These are phyloP conservation scores for Xylariaceae sp. DNA, from an alignment of 2,329 filamentous ascomycete genomes.

Conservation along the genomic window DNA sequence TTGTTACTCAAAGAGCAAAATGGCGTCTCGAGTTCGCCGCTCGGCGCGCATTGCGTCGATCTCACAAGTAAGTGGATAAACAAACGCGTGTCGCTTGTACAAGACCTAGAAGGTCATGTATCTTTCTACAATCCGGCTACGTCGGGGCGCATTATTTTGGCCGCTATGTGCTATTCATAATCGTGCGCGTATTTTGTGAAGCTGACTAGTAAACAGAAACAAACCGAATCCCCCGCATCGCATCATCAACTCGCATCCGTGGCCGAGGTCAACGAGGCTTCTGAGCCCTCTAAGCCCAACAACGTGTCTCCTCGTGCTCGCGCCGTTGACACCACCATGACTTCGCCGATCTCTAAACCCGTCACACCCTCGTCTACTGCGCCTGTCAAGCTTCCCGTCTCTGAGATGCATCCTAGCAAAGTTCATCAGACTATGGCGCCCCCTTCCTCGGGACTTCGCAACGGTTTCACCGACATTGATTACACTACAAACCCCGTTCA, in stretches of 20 bases:
- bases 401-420: constrained; percentile 90
- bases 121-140: too few species aligned
- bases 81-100: constrained; percentile 2
- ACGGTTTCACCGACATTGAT: constrained; percentile 76
- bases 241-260: constrained; percentile 25
- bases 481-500: constrained; percentile 44
- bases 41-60: constrained; percentile 40
- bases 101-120: background rate
- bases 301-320: constrained; percentile 22
- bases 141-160: too few species aligned
- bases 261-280: constrained; percentile 38
- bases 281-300: constrained; percentile 13
- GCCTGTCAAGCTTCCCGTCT: constrained; percentile 62
- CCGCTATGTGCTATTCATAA: background rate
- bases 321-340: constrained; percentile 26
- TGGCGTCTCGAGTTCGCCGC: constrained; percentile 35
- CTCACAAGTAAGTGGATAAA: constrained; percentile 33
- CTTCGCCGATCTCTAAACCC: constrained; percentile 34
- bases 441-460: constrained; percentile 70
- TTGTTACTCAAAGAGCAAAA: constrained; percentile 19
- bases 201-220: constrained; percentile 16
- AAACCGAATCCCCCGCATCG: constrained; percentile 22
- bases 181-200: background rate
- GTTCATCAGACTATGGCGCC: constrained; percentile 69
- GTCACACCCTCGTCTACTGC: constrained; percentile 60